These are phyloP conservation scores for Hyaloperonospora brassicae DNA, from an alignment of 352 stramenopile genomes.

Conservation along the genomic window DNA sequence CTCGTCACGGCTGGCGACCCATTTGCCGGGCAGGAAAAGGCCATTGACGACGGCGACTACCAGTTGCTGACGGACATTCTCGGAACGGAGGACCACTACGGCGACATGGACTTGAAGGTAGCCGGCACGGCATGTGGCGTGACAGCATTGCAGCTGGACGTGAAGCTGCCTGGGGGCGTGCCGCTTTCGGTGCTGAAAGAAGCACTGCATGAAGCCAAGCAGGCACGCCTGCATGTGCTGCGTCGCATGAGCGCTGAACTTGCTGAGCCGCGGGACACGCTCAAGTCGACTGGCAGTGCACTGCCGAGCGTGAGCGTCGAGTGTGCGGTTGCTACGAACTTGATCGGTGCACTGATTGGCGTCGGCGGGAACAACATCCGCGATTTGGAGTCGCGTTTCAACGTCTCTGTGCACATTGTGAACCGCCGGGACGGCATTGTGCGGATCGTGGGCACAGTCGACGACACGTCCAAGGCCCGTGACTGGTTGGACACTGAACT, in stretches of 20 bases:
- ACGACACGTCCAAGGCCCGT: slow-evolving; percentile 71
- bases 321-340: slow-evolving; percentile 44
- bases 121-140: slow-evolving; percentile 86
- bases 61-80: slow-evolving; percentile 95
- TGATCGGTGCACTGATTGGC: slow-evolving; percentile 66
- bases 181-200: slow-evolving; percentile 78
- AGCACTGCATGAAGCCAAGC: slow-evolving; percentile 78
- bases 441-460: slow-evolving; percentile 79
- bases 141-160: slow-evolving; percentile 94
- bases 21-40: slow-evolving; percentile 40
- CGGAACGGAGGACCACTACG: slow-evolving; percentile 95
- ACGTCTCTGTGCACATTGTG: slow-evolving; percentile 53
- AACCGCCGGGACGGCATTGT: slow-evolving; percentile 82
- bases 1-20: slow-evolving; percentile 66
- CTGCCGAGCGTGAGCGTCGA: slow-evolving; percentile 43
- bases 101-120: slow-evolving; percentile 99
- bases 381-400: slow-evolving; percentile 55
- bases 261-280: slow-evolving; percentile 38
- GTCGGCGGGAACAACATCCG: slow-evolving; percentile 67
- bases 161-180: slow-evolving; percentile 89
- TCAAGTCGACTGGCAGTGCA: slow-evolving; percentile 41
- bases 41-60: slow-evolving; percentile 58
- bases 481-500: slow-evolving; percentile 53
- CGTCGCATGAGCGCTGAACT: slow-evolving; percentile 77
- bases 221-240: slow-evolving; percentile 74